Evolutionary conservation across 2,329 filamentous ascomycete species (phyloP).

Genomic region (Fusarium subglutinans): DNA sequence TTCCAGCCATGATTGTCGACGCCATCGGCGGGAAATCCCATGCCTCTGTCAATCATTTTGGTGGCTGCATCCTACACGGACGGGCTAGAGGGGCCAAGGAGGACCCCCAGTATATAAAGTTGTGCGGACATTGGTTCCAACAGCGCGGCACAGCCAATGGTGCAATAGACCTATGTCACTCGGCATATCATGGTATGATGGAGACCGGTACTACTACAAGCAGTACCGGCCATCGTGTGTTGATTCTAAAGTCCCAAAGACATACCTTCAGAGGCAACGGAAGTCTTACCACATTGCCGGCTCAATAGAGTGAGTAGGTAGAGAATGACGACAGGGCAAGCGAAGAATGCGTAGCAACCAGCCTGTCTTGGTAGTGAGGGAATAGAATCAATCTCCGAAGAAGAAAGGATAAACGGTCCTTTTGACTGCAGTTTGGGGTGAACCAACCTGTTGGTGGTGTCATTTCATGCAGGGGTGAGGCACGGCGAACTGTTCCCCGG

Average conservation of each 20-base stretch:
- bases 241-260: neutral
- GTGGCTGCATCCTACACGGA: neutral
- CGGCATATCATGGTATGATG: neutral
- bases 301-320: neutral
- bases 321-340: too few species aligned
- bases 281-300: neutral
- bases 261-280: neutral
- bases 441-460: neutral
- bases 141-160: neutral
- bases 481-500: neutral
- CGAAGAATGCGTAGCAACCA: neutral
- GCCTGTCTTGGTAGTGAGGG: neutral
- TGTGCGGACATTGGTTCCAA: too few species aligned
- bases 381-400: neutral
- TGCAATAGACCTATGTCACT: neutral
- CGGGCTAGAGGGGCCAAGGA: neutral
- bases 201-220: neutral
- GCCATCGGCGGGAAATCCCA: neutral
- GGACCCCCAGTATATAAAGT: neutral
- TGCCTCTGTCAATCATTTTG: neutral
- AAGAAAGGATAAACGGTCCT: neutral
- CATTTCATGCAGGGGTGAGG: constrained; percentile 1
- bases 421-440: neutral
- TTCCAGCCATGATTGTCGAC: neutral
- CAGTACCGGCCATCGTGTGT: neutral